A percentile compares a stretch with the other conserved stretches of the same genome.
Conservation (phyloP, 257 asterid species). For the Solanum chilense region DNA sequence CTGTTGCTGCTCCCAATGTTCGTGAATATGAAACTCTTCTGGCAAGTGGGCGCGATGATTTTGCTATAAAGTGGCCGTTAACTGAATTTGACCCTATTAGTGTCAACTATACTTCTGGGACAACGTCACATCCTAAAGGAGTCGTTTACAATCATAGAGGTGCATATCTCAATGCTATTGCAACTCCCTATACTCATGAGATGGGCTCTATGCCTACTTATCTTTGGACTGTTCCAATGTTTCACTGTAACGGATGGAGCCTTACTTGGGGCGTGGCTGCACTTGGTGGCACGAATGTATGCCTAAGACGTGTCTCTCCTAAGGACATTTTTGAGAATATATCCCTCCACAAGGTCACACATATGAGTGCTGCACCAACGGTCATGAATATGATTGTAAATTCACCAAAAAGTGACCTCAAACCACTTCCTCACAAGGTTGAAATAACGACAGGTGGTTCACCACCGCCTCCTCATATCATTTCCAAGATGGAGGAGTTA, state of each 20-base stretch:
- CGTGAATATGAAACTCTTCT: conserved; percentile 16
- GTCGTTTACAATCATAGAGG: conserved; percentile 32
- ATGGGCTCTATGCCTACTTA: conserved; percentile 23
- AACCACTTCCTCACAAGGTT: conserved; percentile 23
- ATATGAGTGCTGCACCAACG: conserved; percentile 30
- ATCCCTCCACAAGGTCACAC: conserved; percentile 19
- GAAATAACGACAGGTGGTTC: conserved; percentile 28
- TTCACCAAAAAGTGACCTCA: conserved; percentile 4
- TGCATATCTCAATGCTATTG: conserved; percentile 25
- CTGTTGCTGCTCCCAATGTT: not conserved
- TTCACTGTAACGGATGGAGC: conserved; percentile 33
- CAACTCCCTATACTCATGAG: conserved; percentile 13
- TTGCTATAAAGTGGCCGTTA: conserved; percentile 13
- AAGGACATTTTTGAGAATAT: conserved; percentile 20
- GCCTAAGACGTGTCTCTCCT: conserved; percentile 16
- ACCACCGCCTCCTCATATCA: conserved; percentile 28
- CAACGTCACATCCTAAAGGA: conserved; percentile 30
- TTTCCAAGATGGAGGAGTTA: conserved; percentile 23
- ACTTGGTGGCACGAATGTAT: conserved; percentile 24
- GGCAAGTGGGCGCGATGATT: conserved; percentile 4
- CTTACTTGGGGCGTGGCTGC: conserved; percentile 26
- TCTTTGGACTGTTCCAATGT: conserved; percentile 32
- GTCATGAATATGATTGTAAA: conserved; percentile 25
- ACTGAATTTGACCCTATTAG: conserved; percentile 29
- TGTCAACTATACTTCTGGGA: conserved; percentile 28